Evolutionary conservation across 148 eudicot species (phyloP).

Genomic region (Rhododendron williamsianum): DNA sequence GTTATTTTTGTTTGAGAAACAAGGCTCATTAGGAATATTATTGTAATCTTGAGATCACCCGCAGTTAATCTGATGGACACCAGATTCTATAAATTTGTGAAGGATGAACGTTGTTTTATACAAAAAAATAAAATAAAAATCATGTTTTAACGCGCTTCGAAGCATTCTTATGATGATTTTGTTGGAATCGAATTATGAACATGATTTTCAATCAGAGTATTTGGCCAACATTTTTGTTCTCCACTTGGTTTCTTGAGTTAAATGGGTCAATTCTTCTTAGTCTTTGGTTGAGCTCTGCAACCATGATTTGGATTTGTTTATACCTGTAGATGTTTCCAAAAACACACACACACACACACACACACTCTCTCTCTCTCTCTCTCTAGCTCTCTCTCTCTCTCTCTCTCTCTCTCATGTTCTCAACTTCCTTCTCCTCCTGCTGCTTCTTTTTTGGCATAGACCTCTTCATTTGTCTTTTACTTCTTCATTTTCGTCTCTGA

Average conservation of each 20-base stretch:
- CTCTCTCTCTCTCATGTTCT: background rate
- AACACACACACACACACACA: too few relatives aligned
- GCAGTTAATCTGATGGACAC: background rate
- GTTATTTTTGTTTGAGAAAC: background rate
- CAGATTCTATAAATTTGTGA: background rate
- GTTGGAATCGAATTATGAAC: too few relatives aligned
- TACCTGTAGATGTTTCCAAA: too few relatives aligned
- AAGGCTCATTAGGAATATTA: background rate
- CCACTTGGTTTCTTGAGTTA: background rate
- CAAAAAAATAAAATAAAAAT: background rate
- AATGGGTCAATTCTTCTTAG: background rate
- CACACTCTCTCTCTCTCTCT: slow-evolving; percentile 7
- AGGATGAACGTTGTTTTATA: background rate
- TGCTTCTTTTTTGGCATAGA: background rate
- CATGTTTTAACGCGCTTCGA: background rate
- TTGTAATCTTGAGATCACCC: background rate
- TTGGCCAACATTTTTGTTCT: background rate
- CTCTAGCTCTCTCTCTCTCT: background rate
- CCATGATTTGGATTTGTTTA: background rate
- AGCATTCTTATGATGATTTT: background rate
- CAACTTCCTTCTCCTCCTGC: background rate
- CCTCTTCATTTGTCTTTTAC: slow-evolving; percentile 1
- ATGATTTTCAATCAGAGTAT: background rate
- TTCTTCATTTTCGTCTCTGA: background rate
- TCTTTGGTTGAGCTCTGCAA: background rate